phyloP scores from a whole-genome alignment of 768 basidiomycete genomes.

The Myochromella boudieri region DNA sequence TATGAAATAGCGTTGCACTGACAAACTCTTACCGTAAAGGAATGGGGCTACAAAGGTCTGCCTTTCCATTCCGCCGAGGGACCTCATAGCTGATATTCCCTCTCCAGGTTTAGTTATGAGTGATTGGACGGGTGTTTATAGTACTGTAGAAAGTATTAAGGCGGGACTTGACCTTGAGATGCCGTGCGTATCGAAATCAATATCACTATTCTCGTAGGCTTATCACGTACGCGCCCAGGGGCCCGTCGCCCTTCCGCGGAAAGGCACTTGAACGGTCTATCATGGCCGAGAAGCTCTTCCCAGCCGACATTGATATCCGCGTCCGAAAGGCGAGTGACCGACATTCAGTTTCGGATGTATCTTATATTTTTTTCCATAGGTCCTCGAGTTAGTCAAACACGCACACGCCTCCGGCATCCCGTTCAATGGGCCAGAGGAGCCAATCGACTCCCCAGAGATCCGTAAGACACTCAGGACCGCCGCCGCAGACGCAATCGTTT shows the following conservation, averaged over 20 bases:
- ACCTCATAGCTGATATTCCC: not conserved
- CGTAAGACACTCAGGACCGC: slow-evolving; percentile 48
- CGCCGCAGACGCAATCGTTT: slow-evolving; percentile 54
- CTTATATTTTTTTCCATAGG: slow-evolving; percentile 25
- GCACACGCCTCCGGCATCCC: slow-evolving; percentile 54
- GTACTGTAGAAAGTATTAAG: slow-evolving; percentile 49
- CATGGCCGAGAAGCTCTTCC: slow-evolving; percentile 41
- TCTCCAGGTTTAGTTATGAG: slow-evolving; percentile 53
- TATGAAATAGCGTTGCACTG: too few species aligned
- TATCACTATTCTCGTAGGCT: slow-evolving; percentile 23
- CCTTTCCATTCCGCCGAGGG: not conserved
- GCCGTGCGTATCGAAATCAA: slow-evolving; percentile 45
- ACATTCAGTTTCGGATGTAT: not conserved
- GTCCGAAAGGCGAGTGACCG: slow-evolving; percentile 28
- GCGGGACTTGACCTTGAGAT: slow-evolving; percentile 68
- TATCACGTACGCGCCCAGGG: slow-evolving; percentile 27
- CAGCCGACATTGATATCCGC: slow-evolving; percentile 39
- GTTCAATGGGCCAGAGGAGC: slow-evolving; percentile 50
- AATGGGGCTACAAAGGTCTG: slow-evolving; percentile 61
- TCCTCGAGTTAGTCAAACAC: slow-evolving; percentile 45
- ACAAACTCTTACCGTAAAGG: slow-evolving; percentile 26
- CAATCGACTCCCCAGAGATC: slow-evolving; percentile 44
- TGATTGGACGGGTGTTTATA: slow-evolving; percentile 56
- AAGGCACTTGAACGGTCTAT: slow-evolving; percentile 39
- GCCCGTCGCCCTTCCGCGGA: slow-evolving; percentile 49